Evolutionary conservation across 2,329 filamentous ascomycete genomes (phyloP), one percentile per base, ranked within the genome.

Genomic region (Aureobasidium sp.): DNA sequence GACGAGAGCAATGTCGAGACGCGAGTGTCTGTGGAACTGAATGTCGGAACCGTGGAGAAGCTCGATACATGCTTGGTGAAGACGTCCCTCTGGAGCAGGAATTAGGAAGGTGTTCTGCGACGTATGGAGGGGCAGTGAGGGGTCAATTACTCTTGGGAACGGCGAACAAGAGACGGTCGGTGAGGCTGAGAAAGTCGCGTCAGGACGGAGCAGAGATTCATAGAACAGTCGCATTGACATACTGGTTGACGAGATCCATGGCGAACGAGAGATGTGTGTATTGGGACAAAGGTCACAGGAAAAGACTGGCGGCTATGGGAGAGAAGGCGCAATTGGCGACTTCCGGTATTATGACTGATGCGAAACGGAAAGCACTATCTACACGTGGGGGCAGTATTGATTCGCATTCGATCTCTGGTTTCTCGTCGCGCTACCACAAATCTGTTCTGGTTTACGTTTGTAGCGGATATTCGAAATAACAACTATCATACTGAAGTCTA

Each of bases 1-100:
- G 72, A 97, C 94, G 30, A 99, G 87, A 14, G 94, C 94, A 72
- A 99, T 97, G 75, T 99, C 94, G 70, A 97, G 89, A 63, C 94
- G 88, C 74, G 89, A 91, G 80, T 97, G 91, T 72, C 94, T 88
- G 74, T 90, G 87, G 80, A 99, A 99, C 75, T 99, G 91, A 69
- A 99, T 93, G 75, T 99, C 94, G 70, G 89, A 91, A 67, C 94
- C 94, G 71, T 92, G 83, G 60, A 99, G 88, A 57, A 99, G 86
- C 74, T 97, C 91, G 54, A 99, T 85, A 60, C 90, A 86, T 62
- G 90, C 85, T 77, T 91, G 85, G 77, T 97, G 89, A 61, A 99
- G 86, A 61, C 94, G 90, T 66, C 94, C 94, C 88, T 99, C 60
- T 63, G 59, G 47, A 55, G 14, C 2, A 36, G 47, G n/a, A 7